Evolutionary conservation across 1,284 basidiomycete species (phyloP), one percentile per base, ranked within the genome.

Genomic region (Taiwanofungus camphoratus): DNA sequence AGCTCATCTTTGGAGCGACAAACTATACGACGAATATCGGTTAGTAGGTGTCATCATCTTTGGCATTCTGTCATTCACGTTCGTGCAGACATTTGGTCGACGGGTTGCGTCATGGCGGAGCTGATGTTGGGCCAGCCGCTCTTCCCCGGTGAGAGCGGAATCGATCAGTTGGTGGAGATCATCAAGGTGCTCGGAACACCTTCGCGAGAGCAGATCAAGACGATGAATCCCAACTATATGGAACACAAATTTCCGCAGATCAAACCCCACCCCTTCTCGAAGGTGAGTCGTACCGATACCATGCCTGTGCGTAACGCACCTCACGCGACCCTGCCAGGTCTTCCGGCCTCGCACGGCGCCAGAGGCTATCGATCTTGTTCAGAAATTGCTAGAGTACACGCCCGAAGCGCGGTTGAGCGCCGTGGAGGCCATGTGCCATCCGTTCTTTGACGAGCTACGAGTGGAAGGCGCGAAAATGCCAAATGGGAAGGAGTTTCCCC

Each of bases 221-320:
- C 96, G 55, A 99, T 99, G 95, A 99, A 99, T 70, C 95, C 96
- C 39, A 95, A 95, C 72, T 99, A 99, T 72, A 99, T 99, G 96
- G 96, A 99, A 67, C 95, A 99, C 82, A 98, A 98, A 69, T 99
- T 99, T 77, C 95, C 95, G 6, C 95, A 99, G 69, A 99, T 99
- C 74, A 95, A 96, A 66, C 92, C 94, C 29, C 91, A 96, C 63
- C 91, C 92, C 1, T 94, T 94, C 75, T 87, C 84, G 60, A 94
- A 94, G 79, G 87, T 86, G 52, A 27, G 67, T 60, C 29, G 19
- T 24, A n/a, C 23, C 6, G 15, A n/a, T 38, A 18, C 11, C 4
- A 7, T 32, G 19, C 24, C 41, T 3, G 30, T n/a, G 9, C 27
- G 33, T 15, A 23, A 16, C 40, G 30, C 24, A 36, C 45, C 44